Percentiles rank a stretch among this genome's conserved stretches.
Evolutionary conservation across 345 rosid genomes (phyloP).

Genomic region (Citrus medica): DNA sequence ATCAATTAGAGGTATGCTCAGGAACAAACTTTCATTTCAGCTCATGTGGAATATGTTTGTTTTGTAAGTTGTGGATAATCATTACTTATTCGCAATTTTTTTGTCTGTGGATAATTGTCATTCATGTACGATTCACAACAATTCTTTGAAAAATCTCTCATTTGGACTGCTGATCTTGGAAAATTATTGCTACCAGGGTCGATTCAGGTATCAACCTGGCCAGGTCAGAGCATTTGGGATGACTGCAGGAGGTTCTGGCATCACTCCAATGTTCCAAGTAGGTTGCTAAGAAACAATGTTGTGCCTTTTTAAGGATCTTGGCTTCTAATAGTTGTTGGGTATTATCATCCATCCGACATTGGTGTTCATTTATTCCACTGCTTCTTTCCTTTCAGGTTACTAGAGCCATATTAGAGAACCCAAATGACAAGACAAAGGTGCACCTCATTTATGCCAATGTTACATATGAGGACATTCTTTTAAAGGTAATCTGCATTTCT

Average conservation of each 20-base stretch:
- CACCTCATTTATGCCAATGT: slow-evolving; percentile 94
- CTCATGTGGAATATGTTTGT: not conserved
- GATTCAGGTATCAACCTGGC: slow-evolving; percentile 86
- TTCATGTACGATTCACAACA: not conserved
- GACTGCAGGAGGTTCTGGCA: slow-evolving; percentile 99
- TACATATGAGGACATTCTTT: slow-evolving; percentile 81
- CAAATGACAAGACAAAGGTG: slow-evolving; percentile 74
- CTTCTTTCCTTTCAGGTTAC: slow-evolving; percentile 57
- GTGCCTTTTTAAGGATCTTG: not conserved
- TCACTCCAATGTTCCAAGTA: slow-evolving; percentile 99
- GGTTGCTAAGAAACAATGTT: slow-evolving; percentile 8
- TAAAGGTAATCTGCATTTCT: slow-evolving; percentile 55
- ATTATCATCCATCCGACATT: not conserved
- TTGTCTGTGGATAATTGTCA: not conserved
- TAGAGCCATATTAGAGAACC: slow-evolving; percentile 88
- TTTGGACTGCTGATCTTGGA: not conserved
- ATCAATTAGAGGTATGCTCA: not conserved
- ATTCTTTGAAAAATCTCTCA: not conserved
- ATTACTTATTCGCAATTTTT: not conserved
- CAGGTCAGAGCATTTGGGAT: slow-evolving; percentile 94
- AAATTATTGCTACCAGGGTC: slow-evolving; percentile 55
- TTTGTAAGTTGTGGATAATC: not conserved
- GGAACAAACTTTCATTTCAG: not conserved
- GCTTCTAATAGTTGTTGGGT: not conserved
- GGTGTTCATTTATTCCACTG: not conserved